Percentiles rank a stretch among this genome's conserved stretches.
These are phyloP conservation scores for Claviceps sorghi DNA, from an alignment of 2,329 filamentous ascomycete species.

Conservation along the genomic window DNA sequence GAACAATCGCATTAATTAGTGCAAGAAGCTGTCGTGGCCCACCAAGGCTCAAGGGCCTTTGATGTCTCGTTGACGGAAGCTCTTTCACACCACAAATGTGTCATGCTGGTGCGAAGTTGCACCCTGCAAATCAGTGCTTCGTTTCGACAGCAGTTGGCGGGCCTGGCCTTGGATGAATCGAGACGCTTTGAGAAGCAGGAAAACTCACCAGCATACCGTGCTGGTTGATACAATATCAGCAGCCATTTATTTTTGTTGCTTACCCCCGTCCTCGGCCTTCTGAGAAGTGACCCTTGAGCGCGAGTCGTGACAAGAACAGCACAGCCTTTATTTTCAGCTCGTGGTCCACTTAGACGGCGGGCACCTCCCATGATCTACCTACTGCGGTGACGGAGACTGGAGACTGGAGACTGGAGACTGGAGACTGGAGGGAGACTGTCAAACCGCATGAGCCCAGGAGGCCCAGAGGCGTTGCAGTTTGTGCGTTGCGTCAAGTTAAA, in stretches of 20 bases:
- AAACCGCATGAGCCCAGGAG: neutral
- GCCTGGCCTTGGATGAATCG: neutral
- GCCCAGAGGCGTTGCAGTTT: slow-evolving; percentile 2
- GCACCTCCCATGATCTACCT: neutral
- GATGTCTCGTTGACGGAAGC: neutral
- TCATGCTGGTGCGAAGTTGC: neutral
- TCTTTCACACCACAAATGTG: neutral
- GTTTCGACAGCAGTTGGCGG: neutral
- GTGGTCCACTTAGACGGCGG: neutral
- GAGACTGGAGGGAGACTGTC: neutral
- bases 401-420: too few relatives aligned
- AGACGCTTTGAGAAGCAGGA: too few relatives aligned
- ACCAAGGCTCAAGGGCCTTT: neutral
- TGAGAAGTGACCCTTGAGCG: neutral
- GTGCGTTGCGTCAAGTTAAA: slow-evolving; percentile 1
- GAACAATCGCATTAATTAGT: neutral
- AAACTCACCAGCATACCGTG: neutral
- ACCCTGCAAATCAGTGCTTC: neutral
- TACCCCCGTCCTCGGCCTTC: neutral
- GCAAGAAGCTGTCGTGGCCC: neutral
- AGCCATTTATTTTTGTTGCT: neutral
- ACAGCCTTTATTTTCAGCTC: neutral
- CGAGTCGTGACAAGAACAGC: neutral
- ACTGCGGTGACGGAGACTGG: neutral
- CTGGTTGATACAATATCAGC: neutral